Conservation (phyloP, 2,329 filamentous ascomycete genomes). For the Ophiosphaerella korrae region DNA sequence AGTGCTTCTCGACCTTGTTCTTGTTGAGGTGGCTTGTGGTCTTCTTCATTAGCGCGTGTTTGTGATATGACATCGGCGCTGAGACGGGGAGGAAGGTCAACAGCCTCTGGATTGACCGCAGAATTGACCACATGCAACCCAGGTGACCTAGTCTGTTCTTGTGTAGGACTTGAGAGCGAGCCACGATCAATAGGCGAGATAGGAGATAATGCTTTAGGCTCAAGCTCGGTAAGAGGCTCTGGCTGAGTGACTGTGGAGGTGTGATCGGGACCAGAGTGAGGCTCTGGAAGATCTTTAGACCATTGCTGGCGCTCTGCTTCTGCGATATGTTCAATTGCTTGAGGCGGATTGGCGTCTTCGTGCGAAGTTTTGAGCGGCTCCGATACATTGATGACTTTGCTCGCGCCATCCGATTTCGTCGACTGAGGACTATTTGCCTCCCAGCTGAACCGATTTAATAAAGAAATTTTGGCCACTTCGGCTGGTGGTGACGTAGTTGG, state of each 20-base stretch:
- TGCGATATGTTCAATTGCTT: conserved; percentile 17
- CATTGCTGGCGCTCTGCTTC: conserved; percentile 23
- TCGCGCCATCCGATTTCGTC: conserved; percentile 13
- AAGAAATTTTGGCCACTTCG: conserved; percentile 20
- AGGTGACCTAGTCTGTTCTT: conserved; percentile 29
- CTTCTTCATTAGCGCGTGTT: conserved; percentile 14
- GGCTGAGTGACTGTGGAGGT: conserved; percentile 28
- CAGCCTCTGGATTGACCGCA: conserved; percentile 42
- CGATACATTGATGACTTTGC: conserved; percentile 7
- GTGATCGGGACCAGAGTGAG: conserved; percentile 38
- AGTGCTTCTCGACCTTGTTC: conserved; percentile 3
- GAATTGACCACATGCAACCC: conserved; percentile 54
- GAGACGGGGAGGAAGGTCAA: conserved; percentile 43
- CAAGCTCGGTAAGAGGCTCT: conserved; percentile 22
- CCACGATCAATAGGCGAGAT: conserved; percentile 22
- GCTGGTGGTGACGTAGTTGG: conserved; percentile 14
- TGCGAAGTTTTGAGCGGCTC: conserved; percentile 15
- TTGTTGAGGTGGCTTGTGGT: conserved; percentile 9
- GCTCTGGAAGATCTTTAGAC: conserved; percentile 24
- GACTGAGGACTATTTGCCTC: conserved; percentile 25
- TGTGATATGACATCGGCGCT: conserved; percentile 28
- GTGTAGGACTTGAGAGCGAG: conserved; percentile 22
- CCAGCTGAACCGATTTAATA: conserved; percentile 42
- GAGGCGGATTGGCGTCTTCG: conserved; percentile 11
- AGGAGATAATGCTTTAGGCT: conserved; percentile 16